phyloP scores from a whole-genome alignment of 2,329 filamentous ascomycete species.

The Claviceps paspali region DNA sequence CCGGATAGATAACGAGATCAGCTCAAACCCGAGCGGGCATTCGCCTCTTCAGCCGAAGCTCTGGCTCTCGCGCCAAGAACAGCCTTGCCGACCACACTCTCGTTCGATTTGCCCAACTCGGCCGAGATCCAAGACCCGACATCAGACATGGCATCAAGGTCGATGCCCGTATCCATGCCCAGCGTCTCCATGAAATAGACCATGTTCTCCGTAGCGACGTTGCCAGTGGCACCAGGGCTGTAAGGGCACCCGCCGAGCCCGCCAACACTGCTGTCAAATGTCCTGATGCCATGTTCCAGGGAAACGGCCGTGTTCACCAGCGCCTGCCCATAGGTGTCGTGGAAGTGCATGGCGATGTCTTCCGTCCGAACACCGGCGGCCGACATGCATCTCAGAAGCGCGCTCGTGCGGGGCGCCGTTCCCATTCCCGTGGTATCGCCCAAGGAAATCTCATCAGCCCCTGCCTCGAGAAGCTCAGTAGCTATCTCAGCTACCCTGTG shows the following conservation, averaged over 20 bases:
- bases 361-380: constrained; percentile 53
- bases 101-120: constrained; percentile 46
- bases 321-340: constrained; percentile 78
- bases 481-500: constrained; percentile 51
- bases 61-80: constrained; percentile 34
- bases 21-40: constrained; percentile 9
- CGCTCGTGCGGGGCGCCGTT: constrained; percentile 54
- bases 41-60: constrained; percentile 11
- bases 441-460: constrained; percentile 78
- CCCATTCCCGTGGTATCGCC: constrained; percentile 89
- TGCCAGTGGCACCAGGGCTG: constrained; percentile 72
- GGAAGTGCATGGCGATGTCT: constrained; percentile 71
- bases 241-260: constrained; percentile 78
- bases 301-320: constrained; percentile 69
- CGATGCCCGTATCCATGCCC: constrained; percentile 60
- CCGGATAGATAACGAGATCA: too few species aligned
- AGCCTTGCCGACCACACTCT: constrained; percentile 53
- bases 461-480: constrained; percentile 61
- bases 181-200: constrained; percentile 63
- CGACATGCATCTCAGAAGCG: constrained; percentile 47
- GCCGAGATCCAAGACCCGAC: constrained; percentile 59
- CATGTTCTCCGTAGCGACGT: constrained; percentile 73
- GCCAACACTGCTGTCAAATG: constrained; percentile 66
- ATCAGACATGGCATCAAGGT: constrained; percentile 49
- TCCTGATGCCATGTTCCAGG: constrained; percentile 61